phyloP scores from a whole-genome alignment of 208 protist genomes.

The Ichthyophonus hoferi region DNA sequence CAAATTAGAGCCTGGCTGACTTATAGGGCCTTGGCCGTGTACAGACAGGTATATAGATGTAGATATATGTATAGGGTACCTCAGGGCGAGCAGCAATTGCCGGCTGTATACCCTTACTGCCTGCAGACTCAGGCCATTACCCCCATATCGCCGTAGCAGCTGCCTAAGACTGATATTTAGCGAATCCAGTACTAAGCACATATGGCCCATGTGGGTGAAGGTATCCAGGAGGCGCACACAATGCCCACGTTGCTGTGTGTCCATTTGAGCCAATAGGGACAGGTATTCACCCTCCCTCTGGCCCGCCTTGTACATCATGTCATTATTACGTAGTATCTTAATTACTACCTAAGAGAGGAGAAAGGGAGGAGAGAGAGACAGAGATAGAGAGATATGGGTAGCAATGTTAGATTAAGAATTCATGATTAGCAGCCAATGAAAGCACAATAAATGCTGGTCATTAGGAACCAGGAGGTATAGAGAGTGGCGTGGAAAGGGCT shows the following conservation, averaged over 20 bases:
- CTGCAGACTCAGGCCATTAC: conserved; percentile 49
- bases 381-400: no score
- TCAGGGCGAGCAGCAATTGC: conserved; percentile 65
- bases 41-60: no score
- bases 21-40: no score
- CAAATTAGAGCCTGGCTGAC: no score
- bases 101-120: conserved; percentile 61
- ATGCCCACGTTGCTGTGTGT: conserved; percentile 57
- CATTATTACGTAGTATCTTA: conserved; percentile 68
- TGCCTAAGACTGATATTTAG: conserved; percentile 36
- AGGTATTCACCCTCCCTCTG: neutral
- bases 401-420: no score
- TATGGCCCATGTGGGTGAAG: conserved; percentile 67
- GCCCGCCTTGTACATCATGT: conserved; percentile 56
- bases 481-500: no score
- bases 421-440: no score
- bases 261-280: neutral
- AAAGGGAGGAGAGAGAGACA: no score
- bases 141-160: conserved; percentile 51
- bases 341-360: conserved; percentile 12
- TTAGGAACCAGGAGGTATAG: no score
- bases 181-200: conserved; percentile 73
- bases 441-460: no score
- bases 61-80: no score
- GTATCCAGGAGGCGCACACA: conserved; percentile 58